phyloP scores from a whole-genome alignment of 768 basidiomycete species.

The Amanita thiersii region DNA sequence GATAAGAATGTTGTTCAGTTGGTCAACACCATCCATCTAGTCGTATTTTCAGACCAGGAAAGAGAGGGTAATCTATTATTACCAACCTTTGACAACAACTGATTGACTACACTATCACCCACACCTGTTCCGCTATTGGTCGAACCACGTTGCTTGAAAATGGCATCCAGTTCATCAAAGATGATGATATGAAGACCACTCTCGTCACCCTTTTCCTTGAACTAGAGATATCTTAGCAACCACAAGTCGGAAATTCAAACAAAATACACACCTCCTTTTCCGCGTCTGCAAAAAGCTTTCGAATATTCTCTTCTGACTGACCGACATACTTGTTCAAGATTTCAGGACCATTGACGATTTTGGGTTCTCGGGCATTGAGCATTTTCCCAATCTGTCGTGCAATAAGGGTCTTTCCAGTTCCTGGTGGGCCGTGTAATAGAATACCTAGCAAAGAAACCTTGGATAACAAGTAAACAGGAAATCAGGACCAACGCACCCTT shows the following conservation, averaged over 20 bases:
- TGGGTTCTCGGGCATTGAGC: constrained; percentile 96
- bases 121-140: constrained; percentile 90
- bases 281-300: constrained; percentile 96
- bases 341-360: constrained; percentile 97
- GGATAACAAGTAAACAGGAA: background rate
- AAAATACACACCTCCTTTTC: constrained; percentile 73
- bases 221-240: constrained; percentile 35
- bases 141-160: constrained; percentile 97
- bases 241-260: background rate
- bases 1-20: constrained; percentile 96
- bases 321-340: constrained; percentile 97
- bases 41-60: background rate
- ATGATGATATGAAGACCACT: constrained; percentile 99
- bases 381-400: constrained; percentile 99
- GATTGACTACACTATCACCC: constrained; percentile 98
- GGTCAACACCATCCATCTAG: constrained; percentile 99
- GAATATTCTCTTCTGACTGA: constrained; percentile 94
- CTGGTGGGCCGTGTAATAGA: constrained; percentile 91
- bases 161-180: constrained; percentile 97
- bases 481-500: constrained; percentile 53
- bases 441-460: constrained; percentile 49
- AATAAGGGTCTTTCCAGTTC: constrained; percentile 97
- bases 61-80: background rate
- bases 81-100: constrained; percentile 87
- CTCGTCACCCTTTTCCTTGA: constrained; percentile 95